These are phyloP conservation scores for Protostelium mycophagum DNA, from an alignment of 78 protist genomes.

Conservation along the genomic window DNA sequence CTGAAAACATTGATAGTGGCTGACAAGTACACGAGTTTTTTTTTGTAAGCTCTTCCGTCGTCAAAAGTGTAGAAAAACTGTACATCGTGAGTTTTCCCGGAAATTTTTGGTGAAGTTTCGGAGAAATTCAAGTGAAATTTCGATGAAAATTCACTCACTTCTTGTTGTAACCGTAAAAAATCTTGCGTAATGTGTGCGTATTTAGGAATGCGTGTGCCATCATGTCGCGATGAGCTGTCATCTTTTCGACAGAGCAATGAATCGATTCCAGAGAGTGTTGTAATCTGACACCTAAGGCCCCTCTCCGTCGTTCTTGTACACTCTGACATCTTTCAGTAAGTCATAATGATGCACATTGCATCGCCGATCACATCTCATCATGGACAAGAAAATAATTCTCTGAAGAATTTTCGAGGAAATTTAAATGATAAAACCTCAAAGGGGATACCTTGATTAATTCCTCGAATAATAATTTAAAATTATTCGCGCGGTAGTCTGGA, in stretches of 20 bases:
- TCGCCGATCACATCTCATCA: too few relatives aligned
- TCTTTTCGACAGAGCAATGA: not conserved
- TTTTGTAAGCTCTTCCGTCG: too few relatives aligned
- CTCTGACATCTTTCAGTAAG: not conserved
- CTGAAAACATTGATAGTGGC: too few relatives aligned
- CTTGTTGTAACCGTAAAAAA: not conserved
- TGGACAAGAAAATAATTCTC: too few relatives aligned
- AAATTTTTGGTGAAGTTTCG: too few relatives aligned
- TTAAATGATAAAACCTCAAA: too few relatives aligned
- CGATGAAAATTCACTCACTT: not conserved
- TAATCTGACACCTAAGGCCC: not conserved
- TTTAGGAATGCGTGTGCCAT: not conserved
- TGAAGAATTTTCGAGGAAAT: too few relatives aligned
- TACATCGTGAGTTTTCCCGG: not conserved
- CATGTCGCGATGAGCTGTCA: not conserved
- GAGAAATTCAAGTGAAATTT: not conserved
- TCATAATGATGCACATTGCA: not conserved
- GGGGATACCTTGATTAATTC: not conserved
- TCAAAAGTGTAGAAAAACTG: too few relatives aligned
- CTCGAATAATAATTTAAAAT: not conserved
- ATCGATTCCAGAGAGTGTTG: not conserved
- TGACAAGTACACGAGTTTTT: too few relatives aligned
- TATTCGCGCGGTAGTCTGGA: not conserved
- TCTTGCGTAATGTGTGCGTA: not conserved
- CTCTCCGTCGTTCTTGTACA: not conserved